Evolutionary conservation across 78 protist species (phyloP), one percentile per base, ranked within the genome.

Genomic region (Dictyostelium intermedium): DNA sequence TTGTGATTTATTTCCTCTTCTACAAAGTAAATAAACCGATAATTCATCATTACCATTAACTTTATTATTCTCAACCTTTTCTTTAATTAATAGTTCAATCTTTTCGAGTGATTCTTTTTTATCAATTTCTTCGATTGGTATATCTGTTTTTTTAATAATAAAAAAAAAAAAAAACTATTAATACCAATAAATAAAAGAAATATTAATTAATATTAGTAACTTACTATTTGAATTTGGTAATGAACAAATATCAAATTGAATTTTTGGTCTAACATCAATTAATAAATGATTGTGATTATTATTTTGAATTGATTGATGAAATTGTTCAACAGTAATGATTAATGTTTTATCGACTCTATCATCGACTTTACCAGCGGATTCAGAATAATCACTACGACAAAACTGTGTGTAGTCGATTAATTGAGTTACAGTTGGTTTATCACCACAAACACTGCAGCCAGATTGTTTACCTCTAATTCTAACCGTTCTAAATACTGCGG

Each of bases 1-100:
- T 41, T 93, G 96, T 32, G 96, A 93, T 66, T 93, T 87, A 25
- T 93, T 93, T 61, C 96, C 96, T 83, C 96, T 84, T 60, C 96
- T 82, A 70, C 96, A 93, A 41, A 93, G 5, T 37, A 83, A n/a
- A 76, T 82, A 78, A 45, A 93, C 92, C n/a, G 56, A 18, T 25
- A 66, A 20, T 61, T 41, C n/a, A 3, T 37, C 23, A 43, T 5
- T 18, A 5, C 1, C 18, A 20, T 43, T n/a, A 1, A 2, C 9
- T 2, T 69, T 70, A 32, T 39, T 32, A 14, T 35, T 32, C 1
- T 41, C 41, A 10, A 53, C 14, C 35, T 79, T 30, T 47, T 91
- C 81, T 10, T 82, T 82, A 8, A 66, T 39, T 23, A 34, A 66
- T 34, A n/a, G 6, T n/a, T 66, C 53, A 2, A 83, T 76, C 20